phyloP scores from a whole-genome alignment of 768 basidiomycete species.

The Sporobolomyces phaffii region DNA sequence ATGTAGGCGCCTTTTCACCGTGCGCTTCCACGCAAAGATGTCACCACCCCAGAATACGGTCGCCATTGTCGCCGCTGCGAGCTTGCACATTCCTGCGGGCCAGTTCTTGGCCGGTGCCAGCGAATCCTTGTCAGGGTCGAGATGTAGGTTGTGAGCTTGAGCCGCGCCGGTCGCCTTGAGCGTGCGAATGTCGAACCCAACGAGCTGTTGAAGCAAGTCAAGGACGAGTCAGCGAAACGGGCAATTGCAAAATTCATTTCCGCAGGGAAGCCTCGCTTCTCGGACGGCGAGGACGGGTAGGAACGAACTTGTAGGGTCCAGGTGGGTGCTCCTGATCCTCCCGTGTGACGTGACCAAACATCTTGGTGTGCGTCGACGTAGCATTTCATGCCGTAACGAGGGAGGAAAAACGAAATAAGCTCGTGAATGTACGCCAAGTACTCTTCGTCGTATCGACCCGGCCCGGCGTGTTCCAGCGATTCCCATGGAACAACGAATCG shows the following conservation, averaged over 20 bases:
- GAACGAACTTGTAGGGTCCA: conserved; percentile 82
- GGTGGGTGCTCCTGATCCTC: conserved; percentile 83
- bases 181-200: neutral
- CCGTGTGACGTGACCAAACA: conserved; percentile 90
- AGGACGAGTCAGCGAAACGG: no score
- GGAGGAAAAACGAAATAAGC: conserved; percentile 65
- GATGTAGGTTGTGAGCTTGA: conserved; percentile 72
- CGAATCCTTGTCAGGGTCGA: conserved; percentile 32
- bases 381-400: conserved; percentile 64
- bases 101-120: conserved; percentile 40
- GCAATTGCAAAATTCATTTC: no score
- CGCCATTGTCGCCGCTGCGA: conserved; percentile 62
- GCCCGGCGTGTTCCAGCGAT: conserved; percentile 86
- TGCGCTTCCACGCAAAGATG: conserved; percentile 70
- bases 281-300: neutral
- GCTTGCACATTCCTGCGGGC: conserved; percentile 36
- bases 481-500: conserved; percentile 91
- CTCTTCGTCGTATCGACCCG: conserved; percentile 72
- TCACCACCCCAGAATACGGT: conserved; percentile 93
- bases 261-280: no score
- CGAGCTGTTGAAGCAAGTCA: no score
- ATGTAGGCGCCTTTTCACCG: conserved; percentile 42
- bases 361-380: conserved; percentile 76
- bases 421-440: conserved; percentile 73
- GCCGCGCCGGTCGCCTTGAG: conserved; percentile 78